Conservation (phyloP, 1,139 yeast genomes). For the Protomyces pachydermus region DNA sequence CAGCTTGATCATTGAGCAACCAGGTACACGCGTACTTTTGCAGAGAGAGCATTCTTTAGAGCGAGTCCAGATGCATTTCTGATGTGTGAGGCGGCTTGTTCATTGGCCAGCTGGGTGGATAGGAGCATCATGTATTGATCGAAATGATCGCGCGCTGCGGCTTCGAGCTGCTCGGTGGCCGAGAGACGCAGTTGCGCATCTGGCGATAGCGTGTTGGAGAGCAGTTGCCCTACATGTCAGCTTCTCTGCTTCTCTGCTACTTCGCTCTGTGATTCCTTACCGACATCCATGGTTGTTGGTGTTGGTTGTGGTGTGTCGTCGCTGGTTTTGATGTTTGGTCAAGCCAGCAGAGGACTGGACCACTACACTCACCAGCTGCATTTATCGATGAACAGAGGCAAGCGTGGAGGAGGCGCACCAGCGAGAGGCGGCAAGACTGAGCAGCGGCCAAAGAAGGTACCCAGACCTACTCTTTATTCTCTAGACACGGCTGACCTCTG, state of each 20-base stretch:
- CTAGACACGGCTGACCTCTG: constrained; percentile 38
- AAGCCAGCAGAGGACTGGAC: too few species aligned
- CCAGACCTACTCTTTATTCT: background rate
- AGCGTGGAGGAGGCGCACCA: constrained; percentile 50
- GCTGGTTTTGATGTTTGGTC: background rate
- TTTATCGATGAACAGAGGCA: constrained; percentile 12
- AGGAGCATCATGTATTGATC: constrained; percentile 59
- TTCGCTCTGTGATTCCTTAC: background rate
- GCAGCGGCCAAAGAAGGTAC: constrained; percentile 18
- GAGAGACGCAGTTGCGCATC: constrained; percentile 54
- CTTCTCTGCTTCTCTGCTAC: background rate
- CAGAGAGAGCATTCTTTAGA: constrained; percentile 77
- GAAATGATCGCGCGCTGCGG: constrained; percentile 71
- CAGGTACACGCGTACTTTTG: constrained; percentile 48
- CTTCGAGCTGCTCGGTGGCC: constrained; percentile 74
- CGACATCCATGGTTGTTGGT: background rate
- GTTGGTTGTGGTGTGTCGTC: background rate
- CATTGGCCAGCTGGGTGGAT: constrained; percentile 67
- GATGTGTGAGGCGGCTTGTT: constrained; percentile 66
- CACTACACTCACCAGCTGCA: background rate
- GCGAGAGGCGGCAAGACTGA: constrained; percentile 6
- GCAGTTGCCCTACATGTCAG: constrained; percentile 12
- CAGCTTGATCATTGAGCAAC: constrained; percentile 34
- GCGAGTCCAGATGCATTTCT: constrained; percentile 89
- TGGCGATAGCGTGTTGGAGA: constrained; percentile 24